Evolutionary conservation across 176 grass and related monocot genomes (phyloP), one percentile per base, ranked within the genome.

Genomic region (Avena insularis): DNA sequence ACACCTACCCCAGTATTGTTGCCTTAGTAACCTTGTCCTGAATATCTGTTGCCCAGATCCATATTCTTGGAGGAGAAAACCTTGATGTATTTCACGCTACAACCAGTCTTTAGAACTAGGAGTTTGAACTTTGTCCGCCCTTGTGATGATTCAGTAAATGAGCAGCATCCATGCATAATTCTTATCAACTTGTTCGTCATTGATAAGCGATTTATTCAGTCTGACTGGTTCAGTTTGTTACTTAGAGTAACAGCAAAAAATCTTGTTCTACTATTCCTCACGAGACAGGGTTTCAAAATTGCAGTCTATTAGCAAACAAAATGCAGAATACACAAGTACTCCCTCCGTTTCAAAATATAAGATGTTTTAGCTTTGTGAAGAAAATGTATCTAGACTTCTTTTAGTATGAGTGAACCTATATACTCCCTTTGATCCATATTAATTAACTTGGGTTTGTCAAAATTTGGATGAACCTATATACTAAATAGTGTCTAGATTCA

Each of bases 41-140:
- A 67, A 56, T 84, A 78, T 29, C 63, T 59, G 31, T 58, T 45
- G 31, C 31, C 31, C 51, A 78, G 61, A 62, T 87, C 80, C 69
- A 48, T 79, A 33, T 56, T 71, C 74, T 77, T 62, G 77, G 81
- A 81, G 82, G 51, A 31, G 83, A 48, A 84, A 65, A 82, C 51
- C 46, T 63, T 45, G 31, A 55, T 68, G 69, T 62, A 50, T 70
- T 69, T 11, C 31, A 20, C 2, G 56, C 61, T 53, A 75, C 38
- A 31, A 71, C 20, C 11, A 5, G 63, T 2, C 5, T 81, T 20
- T 65, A 70, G 36, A 77, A 12, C 21, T 46, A 74, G 5, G 5
- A 19, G 25, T 78, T 25, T 50, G 53, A 9, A 2, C 11, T 31
- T 14, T 73, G 20, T 49, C 9, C 67, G 2, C 5, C 74, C 20